These are phyloP conservation scores for Ganoderma resinaceum DNA, from an alignment of 1,284 basidiomycete genomes.

Conservation along the genomic window DNA sequence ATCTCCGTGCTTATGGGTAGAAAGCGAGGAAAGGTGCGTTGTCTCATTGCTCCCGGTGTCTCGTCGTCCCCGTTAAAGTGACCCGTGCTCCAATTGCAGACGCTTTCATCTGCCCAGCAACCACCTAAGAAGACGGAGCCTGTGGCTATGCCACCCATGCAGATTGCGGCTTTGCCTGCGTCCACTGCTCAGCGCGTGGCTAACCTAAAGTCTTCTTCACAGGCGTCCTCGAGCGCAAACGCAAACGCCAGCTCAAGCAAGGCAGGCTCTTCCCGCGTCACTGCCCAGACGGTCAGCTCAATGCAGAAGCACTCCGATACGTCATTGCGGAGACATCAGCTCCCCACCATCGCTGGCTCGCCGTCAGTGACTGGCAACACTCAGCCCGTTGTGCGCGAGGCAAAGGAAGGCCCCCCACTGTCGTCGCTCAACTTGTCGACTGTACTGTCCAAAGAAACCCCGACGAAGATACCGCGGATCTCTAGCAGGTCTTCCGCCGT, in stretches of 20 bases:
- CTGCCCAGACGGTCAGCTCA: constrained; percentile 79
- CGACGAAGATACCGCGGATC: constrained; percentile 95
- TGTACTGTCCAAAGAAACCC: constrained; percentile 76
- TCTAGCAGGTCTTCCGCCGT: constrained; percentile 78
- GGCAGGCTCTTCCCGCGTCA: constrained; percentile 66
- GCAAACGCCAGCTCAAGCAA: constrained; percentile 50
- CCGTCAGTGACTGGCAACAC: constrained; percentile 77
- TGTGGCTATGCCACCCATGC: constrained; percentile 83
- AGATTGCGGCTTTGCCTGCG: constrained; percentile 82
- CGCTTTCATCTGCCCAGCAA: constrained; percentile 80
- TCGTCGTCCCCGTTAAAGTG: constrained; percentile 6
- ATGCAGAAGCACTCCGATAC: constrained; percentile 84
- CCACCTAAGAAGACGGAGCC: constrained; percentile 69
- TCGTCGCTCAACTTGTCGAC: constrained; percentile 57
- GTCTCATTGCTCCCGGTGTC: background rate
- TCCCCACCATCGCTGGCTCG: constrained; percentile 91
- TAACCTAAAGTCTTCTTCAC: constrained; percentile 66
- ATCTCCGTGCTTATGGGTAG: constrained; percentile 89
- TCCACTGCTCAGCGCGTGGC: constrained; percentile 83
- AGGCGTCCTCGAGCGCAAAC: constrained; percentile 53
- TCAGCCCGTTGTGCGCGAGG: constrained; percentile 55
- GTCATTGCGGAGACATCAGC: constrained; percentile 74
- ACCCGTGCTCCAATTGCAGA: constrained; percentile 53
- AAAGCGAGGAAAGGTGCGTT: constrained; percentile 88
- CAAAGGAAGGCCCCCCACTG: constrained; percentile 61